A percentile compares a stretch with the other conserved stretches of the same genome.
Evolutionary conservation across 1,284 basidiomycete species (phyloP).

Genomic region (Quambalaria eucalypti): DNA sequence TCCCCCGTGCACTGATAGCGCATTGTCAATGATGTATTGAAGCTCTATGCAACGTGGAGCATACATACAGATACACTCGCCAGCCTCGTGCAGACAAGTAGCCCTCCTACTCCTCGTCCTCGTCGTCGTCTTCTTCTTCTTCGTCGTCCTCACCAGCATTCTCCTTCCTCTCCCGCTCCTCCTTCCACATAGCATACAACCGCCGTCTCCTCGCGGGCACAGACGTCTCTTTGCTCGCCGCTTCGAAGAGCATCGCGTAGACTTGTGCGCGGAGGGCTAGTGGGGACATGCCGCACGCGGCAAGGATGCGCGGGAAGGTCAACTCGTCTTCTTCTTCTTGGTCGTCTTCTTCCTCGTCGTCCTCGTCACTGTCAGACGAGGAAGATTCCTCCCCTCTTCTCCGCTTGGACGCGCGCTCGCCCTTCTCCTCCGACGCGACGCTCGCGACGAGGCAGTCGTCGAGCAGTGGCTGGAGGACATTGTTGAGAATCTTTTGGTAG

Average conservation of each 20-base stretch:
- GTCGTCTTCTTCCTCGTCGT: slow-evolving; percentile 5
- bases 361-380: slow-evolving; percentile 2
- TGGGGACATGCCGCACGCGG: background rate
- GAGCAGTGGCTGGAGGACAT: slow-evolving; percentile 59
- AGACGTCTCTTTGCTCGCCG: background rate
- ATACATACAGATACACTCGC: no score
- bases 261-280: background rate
- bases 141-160: slow-evolving; percentile 8
- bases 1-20: no score
- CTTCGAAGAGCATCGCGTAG: slow-evolving; percentile 1
- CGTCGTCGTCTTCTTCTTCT: slow-evolving; percentile 6
- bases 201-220: slow-evolving; percentile 1
- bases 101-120: slow-evolving; percentile 13
- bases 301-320: background rate
- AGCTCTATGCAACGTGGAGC: no score
- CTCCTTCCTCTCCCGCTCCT: slow-evolving; percentile 6
- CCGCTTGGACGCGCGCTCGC: background rate
- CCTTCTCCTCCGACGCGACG: background rate
- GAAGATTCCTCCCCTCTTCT: no score
- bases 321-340: slow-evolving; percentile 5
- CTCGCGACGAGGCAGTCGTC: slow-evolving; percentile 18
- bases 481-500: slow-evolving; percentile 61
- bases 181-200: slow-evolving; percentile 5
- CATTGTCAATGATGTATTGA: no score
- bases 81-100: no score